Evolutionary conservation across 2,329 filamentous ascomycete genomes (phyloP), one percentile per base, ranked within the genome.

Genomic region (Alternaria alternata): DNA sequence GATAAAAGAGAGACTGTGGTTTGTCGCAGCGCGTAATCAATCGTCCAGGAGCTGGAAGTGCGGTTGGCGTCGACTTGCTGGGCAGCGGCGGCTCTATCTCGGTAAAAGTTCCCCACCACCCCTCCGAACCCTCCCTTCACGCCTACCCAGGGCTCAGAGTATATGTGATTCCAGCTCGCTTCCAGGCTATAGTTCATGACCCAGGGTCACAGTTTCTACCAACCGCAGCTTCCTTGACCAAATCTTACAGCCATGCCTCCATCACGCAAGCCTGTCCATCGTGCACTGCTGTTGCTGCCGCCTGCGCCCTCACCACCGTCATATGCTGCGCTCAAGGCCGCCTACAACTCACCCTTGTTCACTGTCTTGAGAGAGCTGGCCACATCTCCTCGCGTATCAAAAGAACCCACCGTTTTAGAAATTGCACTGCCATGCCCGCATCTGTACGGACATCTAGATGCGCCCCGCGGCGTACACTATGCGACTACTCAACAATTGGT

Each of bases 401-500:
- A 67, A 51, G 51, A 71, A 58, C 61, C 69, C 69, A 86, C 76
- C 2, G 70, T 83, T 12, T 74, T 89, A 32, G 86, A 89, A 53
- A 81, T 88, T 68, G 91, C 88, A 2, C 76, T 96, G 38, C 85
- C 86, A 2, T 86, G 86, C 48, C 87, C 89, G 2, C 82, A 90
- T 52, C 83, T 93, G 12, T 80, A 83, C 47, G 84, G 86, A 20
- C 79, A 80, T 32, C 80, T 82, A 24, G 79, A 80, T 22, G 78
- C 80, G 30, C 82, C 85, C 46, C 84, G 86, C 68, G 81, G 85
- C 24, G 80, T 86, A 46, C 81, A 86, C 18, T 96, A 93, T 85
- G 74, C 83, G 34, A 80, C 84, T n/a, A 86, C 89, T 0, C 93
- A 97, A 77, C 83, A 85, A n/a, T 82, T 94, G 5, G 80, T 97